Conservation (phyloP, 2,329 filamentous ascomycete genomes). For the Fusarium transvaalense region DNA sequence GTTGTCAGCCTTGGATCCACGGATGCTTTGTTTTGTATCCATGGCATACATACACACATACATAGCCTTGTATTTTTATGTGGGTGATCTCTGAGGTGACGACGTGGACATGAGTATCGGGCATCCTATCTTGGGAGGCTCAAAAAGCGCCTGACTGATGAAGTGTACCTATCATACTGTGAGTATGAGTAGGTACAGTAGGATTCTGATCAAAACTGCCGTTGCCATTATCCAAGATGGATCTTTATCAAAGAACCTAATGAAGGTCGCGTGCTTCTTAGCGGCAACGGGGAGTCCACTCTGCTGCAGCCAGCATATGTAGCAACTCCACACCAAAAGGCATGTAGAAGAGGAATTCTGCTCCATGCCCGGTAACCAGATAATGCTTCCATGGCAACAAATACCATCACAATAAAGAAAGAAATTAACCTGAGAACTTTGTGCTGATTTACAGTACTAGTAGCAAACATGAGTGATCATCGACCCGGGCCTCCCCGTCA, state of each 20-base stretch:
- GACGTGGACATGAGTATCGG: slow-evolving; percentile 20
- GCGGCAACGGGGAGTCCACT: slow-evolving; percentile 35
- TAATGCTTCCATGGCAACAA: slow-evolving; percentile 21
- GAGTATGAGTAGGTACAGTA: too few species aligned
- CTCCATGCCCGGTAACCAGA: not conserved
- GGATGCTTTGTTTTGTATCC: slow-evolving; percentile 23
- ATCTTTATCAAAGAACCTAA: slow-evolving; percentile 40
- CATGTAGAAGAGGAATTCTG: slow-evolving; percentile 15
- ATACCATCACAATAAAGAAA: not conserved
- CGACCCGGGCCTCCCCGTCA: slow-evolving; percentile 7
- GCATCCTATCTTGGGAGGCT: not conserved
- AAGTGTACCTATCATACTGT: not conserved
- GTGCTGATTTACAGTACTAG: not conserved
- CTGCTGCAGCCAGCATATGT: slow-evolving; percentile 3
- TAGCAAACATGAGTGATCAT: not conserved
- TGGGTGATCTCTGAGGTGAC: slow-evolving; percentile 14
- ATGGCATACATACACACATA: slow-evolving; percentile 15
- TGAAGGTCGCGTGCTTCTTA: slow-evolving; percentile 43
- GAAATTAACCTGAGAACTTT: slow-evolving; percentile 19
- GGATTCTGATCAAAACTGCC: not conserved
- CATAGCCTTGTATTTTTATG: slow-evolving; percentile 9
- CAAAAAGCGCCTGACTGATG: not conserved
- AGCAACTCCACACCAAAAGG: slow-evolving; percentile 9
- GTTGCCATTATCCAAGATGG: slow-evolving; percentile 3
- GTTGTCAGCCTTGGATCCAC: not conserved